Evolutionary conservation across 257 asterid genomes (phyloP).

Genomic region (Penstemon newberryi): DNA sequence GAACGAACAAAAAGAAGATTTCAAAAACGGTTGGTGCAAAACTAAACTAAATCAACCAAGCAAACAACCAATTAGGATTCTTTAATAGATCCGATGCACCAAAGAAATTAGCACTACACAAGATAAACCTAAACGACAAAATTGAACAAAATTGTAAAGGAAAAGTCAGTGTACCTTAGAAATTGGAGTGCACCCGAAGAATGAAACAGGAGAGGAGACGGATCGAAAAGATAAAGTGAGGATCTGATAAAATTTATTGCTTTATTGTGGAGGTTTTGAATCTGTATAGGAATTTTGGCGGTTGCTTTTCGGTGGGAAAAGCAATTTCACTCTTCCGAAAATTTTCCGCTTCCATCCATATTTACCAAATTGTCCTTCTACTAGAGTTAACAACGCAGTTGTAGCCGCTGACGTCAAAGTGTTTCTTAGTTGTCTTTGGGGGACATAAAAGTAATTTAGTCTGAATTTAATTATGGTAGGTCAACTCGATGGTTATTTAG

Average conservation of each 20-base stretch:
- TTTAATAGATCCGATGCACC: neutral
- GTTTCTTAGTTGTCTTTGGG: no score
- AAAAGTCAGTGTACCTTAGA: slow-evolving; percentile 26
- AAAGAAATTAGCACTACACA: neutral
- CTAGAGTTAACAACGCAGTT: neutral
- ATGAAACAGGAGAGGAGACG: slow-evolving; percentile 10
- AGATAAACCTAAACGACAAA: neutral
- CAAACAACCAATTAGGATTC: neutral
- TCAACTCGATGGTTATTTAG: no score
- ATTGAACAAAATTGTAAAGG: neutral
- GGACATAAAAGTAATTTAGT: no score
- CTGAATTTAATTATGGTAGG: no score
- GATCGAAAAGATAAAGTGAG: neutral
- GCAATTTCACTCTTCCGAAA: slow-evolving; percentile 31
- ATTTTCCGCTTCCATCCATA: neutral
- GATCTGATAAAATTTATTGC: slow-evolving; percentile 37
- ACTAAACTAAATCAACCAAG: neutral
- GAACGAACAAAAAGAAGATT: neutral
- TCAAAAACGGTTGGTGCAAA: neutral
- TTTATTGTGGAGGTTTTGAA: slow-evolving; percentile 43
- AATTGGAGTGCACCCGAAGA: slow-evolving; percentile 14
- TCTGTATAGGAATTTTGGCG: slow-evolving; percentile 46
- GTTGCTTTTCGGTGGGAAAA: slow-evolving; percentile 44
- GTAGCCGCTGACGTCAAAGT: no score
- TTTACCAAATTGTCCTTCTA: slow-evolving; percentile 23